Percentiles rank a stretch among this genome's conserved stretches.
phyloP scores from a whole-genome alignment of 441 rosid species.

The Euphorbia celastroides region DNA sequence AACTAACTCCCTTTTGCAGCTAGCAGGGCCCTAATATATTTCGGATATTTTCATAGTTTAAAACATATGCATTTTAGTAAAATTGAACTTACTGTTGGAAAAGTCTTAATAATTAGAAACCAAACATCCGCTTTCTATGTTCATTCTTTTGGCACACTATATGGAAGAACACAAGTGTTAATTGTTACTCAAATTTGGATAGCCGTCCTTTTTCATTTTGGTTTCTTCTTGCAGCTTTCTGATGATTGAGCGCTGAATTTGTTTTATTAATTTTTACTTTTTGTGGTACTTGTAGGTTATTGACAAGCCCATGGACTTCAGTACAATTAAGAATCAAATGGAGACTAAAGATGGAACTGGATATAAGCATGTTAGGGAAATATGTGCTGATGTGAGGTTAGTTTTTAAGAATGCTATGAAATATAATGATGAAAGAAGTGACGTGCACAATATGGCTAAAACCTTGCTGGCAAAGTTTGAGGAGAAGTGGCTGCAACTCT shows the following conservation, averaged over 20 bases:
- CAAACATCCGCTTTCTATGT: background rate
- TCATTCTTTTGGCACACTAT: background rate
- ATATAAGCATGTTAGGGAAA: conserved; percentile 87
- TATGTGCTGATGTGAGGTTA: conserved; percentile 89
- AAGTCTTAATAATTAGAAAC: background rate
- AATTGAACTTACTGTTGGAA: background rate
- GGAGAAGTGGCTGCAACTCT: conserved; percentile 84
- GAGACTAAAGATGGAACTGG: conserved; percentile 87
- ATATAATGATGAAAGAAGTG: conserved; percentile 78
- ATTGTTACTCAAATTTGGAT: background rate
- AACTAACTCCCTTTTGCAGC: background rate
- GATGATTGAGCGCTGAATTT: background rate
- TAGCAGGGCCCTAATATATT: background rate
- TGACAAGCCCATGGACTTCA: conserved; percentile 97
- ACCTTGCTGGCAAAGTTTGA: conserved; percentile 79
- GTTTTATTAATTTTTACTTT: background rate
- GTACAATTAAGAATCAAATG: conserved; percentile 84
- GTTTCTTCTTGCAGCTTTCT: background rate
- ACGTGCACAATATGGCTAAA: conserved; percentile 87
- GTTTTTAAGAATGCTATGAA: conserved; percentile 97
- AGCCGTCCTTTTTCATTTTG: conserved; percentile 2
- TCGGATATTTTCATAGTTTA: background rate
- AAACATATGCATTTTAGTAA: background rate
- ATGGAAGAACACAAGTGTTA: background rate
- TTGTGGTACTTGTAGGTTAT: conserved; percentile 40